A percentile compares a stretch with the other conserved stretches of the same genome.
These are phyloP conservation scores for Melaleuca quinquenervia DNA, from an alignment of 345 rosid genomes.

Conservation along the genomic window DNA sequence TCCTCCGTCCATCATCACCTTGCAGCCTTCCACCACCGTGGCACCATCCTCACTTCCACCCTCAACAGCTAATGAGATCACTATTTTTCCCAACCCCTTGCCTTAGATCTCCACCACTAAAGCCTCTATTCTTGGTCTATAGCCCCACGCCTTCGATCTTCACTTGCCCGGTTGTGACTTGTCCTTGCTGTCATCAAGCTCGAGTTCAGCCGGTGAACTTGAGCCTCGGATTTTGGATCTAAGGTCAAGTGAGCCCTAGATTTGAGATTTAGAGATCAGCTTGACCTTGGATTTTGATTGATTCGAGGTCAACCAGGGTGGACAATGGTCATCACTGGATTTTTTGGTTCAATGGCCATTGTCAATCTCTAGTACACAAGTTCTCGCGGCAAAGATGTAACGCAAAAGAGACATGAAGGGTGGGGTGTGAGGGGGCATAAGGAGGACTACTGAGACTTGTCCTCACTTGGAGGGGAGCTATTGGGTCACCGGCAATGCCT, in stretches of 20 bases:
- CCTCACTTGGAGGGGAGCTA: neutral
- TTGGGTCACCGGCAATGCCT: neutral
- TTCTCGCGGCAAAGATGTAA: neutral
- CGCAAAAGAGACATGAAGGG: neutral
- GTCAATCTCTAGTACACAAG: neutral
- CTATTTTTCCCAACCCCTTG: neutral
- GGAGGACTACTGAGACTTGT: neutral
- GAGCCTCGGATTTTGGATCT: neutral
- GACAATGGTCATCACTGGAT: neutral
- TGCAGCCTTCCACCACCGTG: neutral
- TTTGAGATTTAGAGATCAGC: neutral
- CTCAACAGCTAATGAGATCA: neutral
- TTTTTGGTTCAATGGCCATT: neutral
- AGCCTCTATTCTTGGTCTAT: neutral
- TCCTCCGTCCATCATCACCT: neutral
- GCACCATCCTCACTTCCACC: neutral
- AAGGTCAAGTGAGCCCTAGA: too few relatives aligned
- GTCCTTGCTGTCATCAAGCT: neutral
- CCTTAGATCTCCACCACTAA: neutral
- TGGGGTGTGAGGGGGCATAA: neutral
- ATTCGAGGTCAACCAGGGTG: neutral
- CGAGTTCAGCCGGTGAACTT: neutral
- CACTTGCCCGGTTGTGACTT: accelerated
- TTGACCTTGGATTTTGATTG: neutral
- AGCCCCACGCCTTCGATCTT: neutral